Conservation (phyloP, 352 stramenopile species). For the Phytophthora syringae region DNA sequence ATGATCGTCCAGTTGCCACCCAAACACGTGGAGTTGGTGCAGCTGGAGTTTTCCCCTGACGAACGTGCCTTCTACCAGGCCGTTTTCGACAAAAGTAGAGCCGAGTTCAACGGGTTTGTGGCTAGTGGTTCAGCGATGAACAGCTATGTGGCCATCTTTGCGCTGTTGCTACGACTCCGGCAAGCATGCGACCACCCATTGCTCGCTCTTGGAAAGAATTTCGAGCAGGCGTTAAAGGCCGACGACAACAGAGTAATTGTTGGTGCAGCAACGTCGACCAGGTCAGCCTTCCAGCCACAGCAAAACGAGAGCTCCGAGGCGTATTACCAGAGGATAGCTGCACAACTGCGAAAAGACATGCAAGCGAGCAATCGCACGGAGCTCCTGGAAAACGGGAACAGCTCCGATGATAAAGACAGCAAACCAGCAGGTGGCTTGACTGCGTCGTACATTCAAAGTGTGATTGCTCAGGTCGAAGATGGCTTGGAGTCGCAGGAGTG, state of each 20-base stretch:
- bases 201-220: constrained; percentile 75
- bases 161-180: constrained; percentile 84
- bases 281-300: constrained; percentile 54
- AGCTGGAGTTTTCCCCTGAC: constrained; percentile 72
- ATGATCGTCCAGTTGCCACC: constrained; percentile 74
- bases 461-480: constrained; percentile 83
- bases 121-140: constrained; percentile 70
- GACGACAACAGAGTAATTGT: background rate
- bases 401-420: constrained; percentile 3
- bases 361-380: constrained; percentile 36
- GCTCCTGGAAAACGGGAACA: constrained; percentile 5
- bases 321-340: constrained; percentile 71
- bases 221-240: constrained; percentile 47
- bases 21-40: constrained; percentile 73
- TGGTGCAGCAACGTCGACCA: background rate
- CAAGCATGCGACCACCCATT: constrained; percentile 93
- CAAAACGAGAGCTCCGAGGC: constrained; percentile 56
- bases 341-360: constrained; percentile 58
- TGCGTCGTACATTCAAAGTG: constrained; percentile 68
- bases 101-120: constrained; percentile 91
- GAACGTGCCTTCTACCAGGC: constrained; percentile 90
- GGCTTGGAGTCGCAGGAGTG: constrained; percentile 84
- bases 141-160: constrained; percentile 92
- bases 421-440: constrained; percentile 36
- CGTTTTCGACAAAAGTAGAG: constrained; percentile 84